Percentiles rank a stretch among this genome's conserved stretches.
These are phyloP conservation scores for Albatrellus ellisii DNA, from an alignment of 768 basidiomycete genomes.

Conservation along the genomic window DNA sequence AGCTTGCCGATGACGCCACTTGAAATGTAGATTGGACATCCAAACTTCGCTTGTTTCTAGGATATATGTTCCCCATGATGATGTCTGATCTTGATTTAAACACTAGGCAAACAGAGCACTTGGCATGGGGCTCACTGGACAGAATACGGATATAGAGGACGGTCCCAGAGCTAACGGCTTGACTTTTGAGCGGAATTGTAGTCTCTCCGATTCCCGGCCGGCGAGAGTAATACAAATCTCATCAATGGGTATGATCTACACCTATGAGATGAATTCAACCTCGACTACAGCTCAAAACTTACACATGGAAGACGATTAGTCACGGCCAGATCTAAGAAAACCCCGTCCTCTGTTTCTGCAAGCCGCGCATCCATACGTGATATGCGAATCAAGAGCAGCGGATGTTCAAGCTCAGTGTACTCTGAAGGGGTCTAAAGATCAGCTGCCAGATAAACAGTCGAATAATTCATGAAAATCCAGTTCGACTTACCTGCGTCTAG, in stretches of 20 bases:
- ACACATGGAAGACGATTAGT: conserved; percentile 69
- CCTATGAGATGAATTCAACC: not conserved
- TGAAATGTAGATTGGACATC: conserved; percentile 49
- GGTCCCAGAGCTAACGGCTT: conserved; percentile 42
- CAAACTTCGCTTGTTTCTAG: conserved; percentile 58
- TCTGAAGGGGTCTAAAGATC: conserved; percentile 29
- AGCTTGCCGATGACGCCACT: conserved; percentile 41
- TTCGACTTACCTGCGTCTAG: conserved; percentile 41
- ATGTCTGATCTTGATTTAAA: conserved; percentile 18
- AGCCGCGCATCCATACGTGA: conserved; percentile 29
- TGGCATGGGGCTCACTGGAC: conserved; percentile 41
- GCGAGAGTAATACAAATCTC: conserved; percentile 45
- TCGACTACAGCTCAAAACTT: conserved; percentile 16
- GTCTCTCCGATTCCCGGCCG: conserved; percentile 49
- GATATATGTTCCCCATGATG: conserved; percentile 53
- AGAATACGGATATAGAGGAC: conserved; percentile 46
- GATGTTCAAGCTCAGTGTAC: conserved; percentile 53
- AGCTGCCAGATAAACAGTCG: not conserved
- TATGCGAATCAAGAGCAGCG: conserved; percentile 44
- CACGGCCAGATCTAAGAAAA: conserved; percentile 43
- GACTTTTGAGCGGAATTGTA: conserved; percentile 36
- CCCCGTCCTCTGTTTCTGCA: conserved; percentile 54
- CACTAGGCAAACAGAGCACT: not conserved
- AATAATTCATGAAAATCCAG: conserved; percentile 3
- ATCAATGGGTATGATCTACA: conserved; percentile 48